A percentile compares a stretch with the other conserved stretches of the same genome.
Evolutionary conservation across 139 green algal species (phyloP).

Genomic region (Monoraphidium neglectum): DNA sequence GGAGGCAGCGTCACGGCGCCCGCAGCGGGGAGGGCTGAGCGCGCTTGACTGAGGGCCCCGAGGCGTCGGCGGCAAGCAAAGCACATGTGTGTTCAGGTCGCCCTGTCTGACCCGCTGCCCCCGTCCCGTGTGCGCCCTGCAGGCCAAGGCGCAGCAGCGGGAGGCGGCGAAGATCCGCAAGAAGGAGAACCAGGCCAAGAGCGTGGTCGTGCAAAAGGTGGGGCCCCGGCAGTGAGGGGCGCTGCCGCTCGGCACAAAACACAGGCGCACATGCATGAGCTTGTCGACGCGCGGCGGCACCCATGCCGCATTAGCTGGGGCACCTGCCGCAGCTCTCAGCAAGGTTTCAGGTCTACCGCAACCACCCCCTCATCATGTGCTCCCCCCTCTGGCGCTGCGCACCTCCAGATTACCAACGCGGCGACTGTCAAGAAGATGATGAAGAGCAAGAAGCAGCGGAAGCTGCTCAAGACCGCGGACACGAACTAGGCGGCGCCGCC

Average conservation of each 20-base stretch:
- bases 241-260: neutral
- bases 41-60: too few species aligned
- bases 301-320: neutral
- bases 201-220: conserved; percentile 53
- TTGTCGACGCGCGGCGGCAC: neutral
- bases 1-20: too few species aligned
- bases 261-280: neutral
- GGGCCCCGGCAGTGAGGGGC: neutral
- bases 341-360: neutral
- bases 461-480: conserved; percentile 55
- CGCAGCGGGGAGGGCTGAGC: too few species aligned
- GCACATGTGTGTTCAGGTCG: too few species aligned
- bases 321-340: neutral
- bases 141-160: conserved; percentile 36
- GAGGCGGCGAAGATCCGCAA: conserved; percentile 44
- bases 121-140: too few species aligned
- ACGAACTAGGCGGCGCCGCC: too few species aligned
- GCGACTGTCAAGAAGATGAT: conserved; percentile 66
- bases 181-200: conserved; percentile 49
- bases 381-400: neutral
- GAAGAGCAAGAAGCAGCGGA: conserved; percentile 71
- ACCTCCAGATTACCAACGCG: conserved; percentile 49
- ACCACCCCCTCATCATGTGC: neutral
- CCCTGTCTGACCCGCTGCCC: too few species aligned
- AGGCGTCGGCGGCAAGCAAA: too few species aligned